These are phyloP conservation scores for Trypanosoma boissoni DNA, from an alignment of 208 protist genomes.

Conservation along the genomic window DNA sequence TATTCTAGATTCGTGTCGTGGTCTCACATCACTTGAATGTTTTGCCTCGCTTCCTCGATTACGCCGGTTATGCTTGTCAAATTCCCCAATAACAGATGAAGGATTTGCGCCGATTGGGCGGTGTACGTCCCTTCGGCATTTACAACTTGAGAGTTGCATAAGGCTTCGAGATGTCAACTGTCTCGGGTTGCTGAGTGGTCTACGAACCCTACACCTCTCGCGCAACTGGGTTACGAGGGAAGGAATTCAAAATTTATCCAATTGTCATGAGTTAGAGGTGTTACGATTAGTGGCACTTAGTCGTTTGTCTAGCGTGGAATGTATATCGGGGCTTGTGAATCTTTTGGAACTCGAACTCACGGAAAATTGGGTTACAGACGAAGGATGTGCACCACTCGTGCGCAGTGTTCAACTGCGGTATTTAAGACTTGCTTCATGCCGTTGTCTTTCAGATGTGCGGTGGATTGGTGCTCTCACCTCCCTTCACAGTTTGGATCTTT, in stretches of 20 bases:
- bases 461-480: constrained; percentile 25
- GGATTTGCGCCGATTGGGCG: constrained; percentile 35
- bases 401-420: constrained; percentile 17
- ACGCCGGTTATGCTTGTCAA: constrained; percentile 41
- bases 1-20: constrained; percentile 56
- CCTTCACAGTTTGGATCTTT: constrained; percentile 37
- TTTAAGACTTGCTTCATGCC: constrained; percentile 29
- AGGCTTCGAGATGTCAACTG: constrained; percentile 54
- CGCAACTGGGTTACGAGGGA: constrained; percentile 48
- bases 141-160: constrained; percentile 72
- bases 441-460: constrained; percentile 24
- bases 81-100: constrained; percentile 54
- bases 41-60: constrained; percentile 42
- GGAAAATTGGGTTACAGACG: constrained; percentile 45
- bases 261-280: constrained; percentile 44
- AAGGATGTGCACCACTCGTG: constrained; percentile 18
- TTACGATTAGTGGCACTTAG: constrained; percentile 56
- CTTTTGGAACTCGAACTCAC: constrained; percentile 49
- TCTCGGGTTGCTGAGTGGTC: constrained; percentile 27
- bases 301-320: constrained; percentile 39
- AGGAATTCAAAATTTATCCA: constrained; percentile 41
- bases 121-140: constrained; percentile 39
- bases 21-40: constrained; percentile 49
- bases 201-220: constrained; percentile 45
- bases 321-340: constrained; percentile 31